Evolutionary conservation across 1,284 basidiomycete species (phyloP).

Genomic region (Leccinum griseonigrum): DNA sequence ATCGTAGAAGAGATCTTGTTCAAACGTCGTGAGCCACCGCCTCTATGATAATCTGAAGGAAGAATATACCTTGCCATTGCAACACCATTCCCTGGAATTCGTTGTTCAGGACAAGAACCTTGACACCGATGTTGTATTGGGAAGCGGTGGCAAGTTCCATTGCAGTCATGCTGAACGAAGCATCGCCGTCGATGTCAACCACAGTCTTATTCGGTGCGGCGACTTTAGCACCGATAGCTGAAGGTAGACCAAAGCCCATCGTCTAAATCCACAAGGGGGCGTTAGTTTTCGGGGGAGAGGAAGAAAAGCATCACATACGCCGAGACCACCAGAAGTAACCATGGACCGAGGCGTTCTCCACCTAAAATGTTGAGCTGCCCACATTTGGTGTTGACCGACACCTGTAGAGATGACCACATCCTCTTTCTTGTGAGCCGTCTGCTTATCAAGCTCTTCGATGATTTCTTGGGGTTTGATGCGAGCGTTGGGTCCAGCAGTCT

Average conservation of each 20-base stretch:
- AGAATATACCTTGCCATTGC: conserved; percentile 87
- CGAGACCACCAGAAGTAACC: conserved; percentile 96
- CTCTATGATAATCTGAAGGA: background rate
- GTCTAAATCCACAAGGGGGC: conserved; percentile 48
- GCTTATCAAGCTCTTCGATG: conserved; percentile 85
- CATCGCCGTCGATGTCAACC: conserved; percentile 96
- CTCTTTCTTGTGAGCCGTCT: conserved; percentile 77
- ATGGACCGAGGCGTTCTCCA: conserved; percentile 88
- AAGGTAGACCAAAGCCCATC: conserved; percentile 97
- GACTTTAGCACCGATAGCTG: conserved; percentile 95
- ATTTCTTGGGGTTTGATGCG: conserved; percentile 97
- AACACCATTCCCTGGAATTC: conserved; percentile 98
- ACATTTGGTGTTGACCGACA: conserved; percentile 99
- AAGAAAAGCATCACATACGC: conserved; percentile 50
- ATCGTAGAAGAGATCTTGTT: conserved; percentile 90
- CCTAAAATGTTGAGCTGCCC: conserved; percentile 94
- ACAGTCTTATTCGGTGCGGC: conserved; percentile 93
- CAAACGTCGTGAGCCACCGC: conserved; percentile 3
- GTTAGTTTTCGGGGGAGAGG: conserved; percentile 6
- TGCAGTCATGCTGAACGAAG: conserved; percentile 98
- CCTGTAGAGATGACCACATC: conserved; percentile 90
- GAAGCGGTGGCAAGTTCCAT: conserved; percentile 97
- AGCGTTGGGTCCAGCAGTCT: conserved; percentile 55
- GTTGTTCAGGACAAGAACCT: conserved; percentile 89
- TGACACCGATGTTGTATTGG: conserved; percentile 92